Percentiles rank a stretch among this genome's conserved stretches.
phyloP scores from a whole-genome alignment of 768 basidiomycete genomes.

The Collybia mongolica region DNA sequence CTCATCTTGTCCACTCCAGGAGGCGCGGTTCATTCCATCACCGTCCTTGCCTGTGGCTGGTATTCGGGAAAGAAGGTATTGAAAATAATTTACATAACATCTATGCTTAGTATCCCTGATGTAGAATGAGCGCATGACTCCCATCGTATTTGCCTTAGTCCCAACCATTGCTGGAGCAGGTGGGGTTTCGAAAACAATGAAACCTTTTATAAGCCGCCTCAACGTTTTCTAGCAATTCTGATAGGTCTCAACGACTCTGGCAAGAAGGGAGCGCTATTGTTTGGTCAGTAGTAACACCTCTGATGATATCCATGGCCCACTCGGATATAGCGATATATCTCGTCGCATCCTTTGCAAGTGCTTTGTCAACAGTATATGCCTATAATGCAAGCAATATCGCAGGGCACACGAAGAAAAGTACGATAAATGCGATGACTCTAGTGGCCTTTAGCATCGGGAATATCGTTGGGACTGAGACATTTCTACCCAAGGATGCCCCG shows the following conservation, averaged over 20 bases:
- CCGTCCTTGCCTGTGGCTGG: slow-evolving; percentile 55
- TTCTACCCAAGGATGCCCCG: slow-evolving; percentile 61
- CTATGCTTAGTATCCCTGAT: not conserved
- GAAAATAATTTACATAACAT: not conserved
- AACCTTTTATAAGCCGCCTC: not conserved
- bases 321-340: slow-evolving; percentile 41
- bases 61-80: slow-evolving; percentile 62
- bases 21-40: slow-evolving; percentile 48
- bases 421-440: slow-evolving; percentile 60
- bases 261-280: slow-evolving; percentile 52
- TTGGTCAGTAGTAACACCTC: slow-evolving; percentile 34
- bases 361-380: slow-evolving; percentile 58
- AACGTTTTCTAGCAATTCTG: slow-evolving; percentile 35
- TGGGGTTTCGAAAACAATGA: slow-evolving; percentile 15
- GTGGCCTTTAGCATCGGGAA: slow-evolving; percentile 56
- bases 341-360: slow-evolving; percentile 56
- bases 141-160: slow-evolving; percentile 54
- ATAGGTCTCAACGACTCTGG: slow-evolving; percentile 51
- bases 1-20: slow-evolving; percentile 58
- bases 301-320: not conserved
- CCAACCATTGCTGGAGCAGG: slow-evolving; percentile 60
- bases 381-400: slow-evolving; percentile 65
- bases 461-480: slow-evolving; percentile 62
- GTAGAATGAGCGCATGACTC: slow-evolving; percentile 58
- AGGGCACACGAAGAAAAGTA: slow-evolving; percentile 69